Evolutionary conservation across 2,329 filamentous ascomycete species (phyloP).

Genomic region (Beauveria sp.): DNA sequence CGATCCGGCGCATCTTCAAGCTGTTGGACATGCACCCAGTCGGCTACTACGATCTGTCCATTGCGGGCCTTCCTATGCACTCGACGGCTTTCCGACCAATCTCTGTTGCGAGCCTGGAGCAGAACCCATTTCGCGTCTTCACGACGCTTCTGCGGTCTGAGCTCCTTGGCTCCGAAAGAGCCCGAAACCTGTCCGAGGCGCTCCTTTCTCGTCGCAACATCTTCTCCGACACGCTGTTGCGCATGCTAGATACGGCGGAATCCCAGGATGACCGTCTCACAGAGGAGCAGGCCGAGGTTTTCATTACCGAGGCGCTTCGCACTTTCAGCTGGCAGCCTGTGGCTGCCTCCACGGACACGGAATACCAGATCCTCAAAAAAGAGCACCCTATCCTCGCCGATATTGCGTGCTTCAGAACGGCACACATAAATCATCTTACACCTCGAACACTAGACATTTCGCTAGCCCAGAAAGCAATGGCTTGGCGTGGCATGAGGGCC

Average conservation of each 20-base stretch:
- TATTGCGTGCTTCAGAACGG: constrained; percentile 32
- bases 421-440: constrained; percentile 48
- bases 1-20: constrained; percentile 35
- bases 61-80: constrained; percentile 41
- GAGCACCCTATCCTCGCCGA: constrained; percentile 43
- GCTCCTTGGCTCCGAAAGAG: constrained; percentile 23
- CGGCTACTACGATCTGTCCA: constrained; percentile 43
- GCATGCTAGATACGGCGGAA: constrained; percentile 29
- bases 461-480: constrained; percentile 36
- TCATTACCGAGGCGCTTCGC: constrained; percentile 35
- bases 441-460: constrained; percentile 43
- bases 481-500: constrained; percentile 28
- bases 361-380: constrained; percentile 32
- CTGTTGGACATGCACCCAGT: constrained; percentile 41
- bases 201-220: constrained; percentile 30
- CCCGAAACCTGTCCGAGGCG: constrained; percentile 24
- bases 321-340: constrained; percentile 41
- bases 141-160: constrained; percentile 32
- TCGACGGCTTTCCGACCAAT: constrained; percentile 43
- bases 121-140: constrained; percentile 37
- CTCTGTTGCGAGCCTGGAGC: constrained; percentile 23
- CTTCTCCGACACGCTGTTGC: constrained; percentile 31
- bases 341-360: constrained; percentile 30
- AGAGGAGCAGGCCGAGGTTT: constrained; percentile 23
- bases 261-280: constrained; percentile 20